Conservation (phyloP, 805 yeast species). For the Pichia manshurica region DNA sequence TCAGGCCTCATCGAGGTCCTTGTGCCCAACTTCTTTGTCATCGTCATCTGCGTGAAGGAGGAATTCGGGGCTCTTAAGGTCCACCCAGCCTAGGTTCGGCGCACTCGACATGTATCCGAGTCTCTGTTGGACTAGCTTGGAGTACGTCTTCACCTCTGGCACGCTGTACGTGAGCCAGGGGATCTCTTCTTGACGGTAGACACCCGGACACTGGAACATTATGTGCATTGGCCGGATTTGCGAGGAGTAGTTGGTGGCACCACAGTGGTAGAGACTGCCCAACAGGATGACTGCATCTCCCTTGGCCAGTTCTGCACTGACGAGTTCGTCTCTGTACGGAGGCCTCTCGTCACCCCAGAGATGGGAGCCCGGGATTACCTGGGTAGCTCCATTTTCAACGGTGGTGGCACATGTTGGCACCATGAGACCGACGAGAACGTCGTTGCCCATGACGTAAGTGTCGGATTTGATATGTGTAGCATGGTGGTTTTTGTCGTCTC, state of each 20-base stretch:
- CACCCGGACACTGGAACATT: constrained; percentile 23
- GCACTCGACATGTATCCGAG: constrained; percentile 16
- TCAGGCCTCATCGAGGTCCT: constrained; percentile 15
- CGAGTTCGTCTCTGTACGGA: constrained; percentile 22
- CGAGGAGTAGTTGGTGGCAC: constrained; percentile 21
- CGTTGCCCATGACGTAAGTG: constrained; percentile 15
- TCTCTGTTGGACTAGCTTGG: constrained; percentile 12
- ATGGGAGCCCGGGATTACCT: constrained; percentile 29
- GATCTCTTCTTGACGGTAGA: constrained; percentile 26
- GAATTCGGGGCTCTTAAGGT: constrained; percentile 14
- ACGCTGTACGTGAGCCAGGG: constrained; percentile 13
- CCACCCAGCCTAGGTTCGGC: constrained; percentile 18
- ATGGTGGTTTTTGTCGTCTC: constrained; percentile 23
- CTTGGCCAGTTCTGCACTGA: constrained; percentile 22
- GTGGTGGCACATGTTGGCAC: constrained; percentile 22
- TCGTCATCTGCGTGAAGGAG: constrained; percentile 5
- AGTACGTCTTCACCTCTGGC: constrained; percentile 15
- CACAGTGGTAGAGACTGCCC: constrained; percentile 26
- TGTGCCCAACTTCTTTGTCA: constrained; percentile 11
- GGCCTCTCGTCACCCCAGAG: constrained; percentile 27
- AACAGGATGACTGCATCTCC: constrained; percentile 27
- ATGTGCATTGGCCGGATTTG: constrained; percentile 22
- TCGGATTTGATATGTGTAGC: constrained; percentile 16
- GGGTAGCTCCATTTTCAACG: constrained; percentile 29
- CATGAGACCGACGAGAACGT: constrained; percentile 17